Conservation (phyloP, 345 rosid species). For the Hibiscus mutabilis region DNA sequence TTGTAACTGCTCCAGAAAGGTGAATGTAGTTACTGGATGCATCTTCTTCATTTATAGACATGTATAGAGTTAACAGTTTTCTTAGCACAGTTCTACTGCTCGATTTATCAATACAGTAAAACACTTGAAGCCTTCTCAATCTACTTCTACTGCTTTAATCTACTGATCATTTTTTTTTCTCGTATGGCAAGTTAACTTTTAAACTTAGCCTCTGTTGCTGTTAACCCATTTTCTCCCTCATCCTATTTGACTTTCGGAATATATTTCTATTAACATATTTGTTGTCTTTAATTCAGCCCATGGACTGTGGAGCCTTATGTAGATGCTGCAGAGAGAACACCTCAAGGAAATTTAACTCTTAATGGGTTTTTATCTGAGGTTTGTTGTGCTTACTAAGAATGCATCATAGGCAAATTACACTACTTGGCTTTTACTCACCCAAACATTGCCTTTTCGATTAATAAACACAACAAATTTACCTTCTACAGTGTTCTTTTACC, state of each 20-base stretch:
- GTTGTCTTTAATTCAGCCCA: constrained; percentile 48
- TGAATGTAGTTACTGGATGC: constrained; percentile 16
- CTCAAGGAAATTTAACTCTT: constrained; percentile 50
- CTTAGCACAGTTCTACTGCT: background rate
- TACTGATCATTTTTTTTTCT: background rate
- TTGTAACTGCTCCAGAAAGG: constrained; percentile 81
- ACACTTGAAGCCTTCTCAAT: background rate
- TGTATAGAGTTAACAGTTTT: background rate
- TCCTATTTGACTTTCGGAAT: background rate
- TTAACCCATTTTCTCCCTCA: background rate
- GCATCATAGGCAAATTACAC: too few species aligned
- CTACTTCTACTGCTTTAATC: background rate
- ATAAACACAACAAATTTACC: too few species aligned
- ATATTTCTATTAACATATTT: constrained; percentile 1
- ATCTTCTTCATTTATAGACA: background rate
- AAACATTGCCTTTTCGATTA: too few species aligned
- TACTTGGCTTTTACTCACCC: too few species aligned
- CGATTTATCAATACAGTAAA: background rate
- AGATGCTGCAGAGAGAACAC: constrained; percentile 65
- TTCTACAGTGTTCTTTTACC: background rate
- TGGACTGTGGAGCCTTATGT: constrained; percentile 58
- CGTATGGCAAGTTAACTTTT: background rate
- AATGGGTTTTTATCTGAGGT: constrained; percentile 68
- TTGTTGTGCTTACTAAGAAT: constrained; percentile 17
- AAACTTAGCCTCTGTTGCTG: background rate